Evolutionary conservation across 1,284 basidiomycete genomes (phyloP), one percentile per base, ranked within the genome.

Genomic region (Tilletia setariae): DNA sequence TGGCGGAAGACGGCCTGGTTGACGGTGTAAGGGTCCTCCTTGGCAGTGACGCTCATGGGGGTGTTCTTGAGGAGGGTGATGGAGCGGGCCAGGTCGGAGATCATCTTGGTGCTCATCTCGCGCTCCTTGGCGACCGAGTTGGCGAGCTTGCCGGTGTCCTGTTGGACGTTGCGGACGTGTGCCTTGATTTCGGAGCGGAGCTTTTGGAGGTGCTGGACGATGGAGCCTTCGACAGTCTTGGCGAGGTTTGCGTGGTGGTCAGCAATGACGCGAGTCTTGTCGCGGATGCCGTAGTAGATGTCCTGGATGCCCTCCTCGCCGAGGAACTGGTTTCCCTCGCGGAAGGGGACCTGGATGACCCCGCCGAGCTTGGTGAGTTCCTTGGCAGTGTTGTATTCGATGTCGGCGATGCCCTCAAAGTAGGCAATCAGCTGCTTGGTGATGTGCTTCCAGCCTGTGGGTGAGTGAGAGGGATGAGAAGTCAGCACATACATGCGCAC

Each of bases 141-240:
- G 7, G 95, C 95, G 16, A 98, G 89, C 85, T 94, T 96, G 42
- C 93, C 94, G 0, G 94, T 97, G 83, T 97, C 94, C 77, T 94
- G 95, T 87, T 96, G 93, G n/a, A 97, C 90, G 79, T 97, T 72
- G 89, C 93, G 94, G 83, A 95, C 91, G 85, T 98, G 95, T 1
- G 94, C 94, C 85, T 98, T 98, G 84, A 98, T 94, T 85, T 98
- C 95, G 15, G 89, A 86, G 59, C 91, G 86, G 32, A 98, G 87
- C 85, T 98, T 98, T 84, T 96, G 91, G 43, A 98, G 87, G 83
- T 98, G 96, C 84, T 98, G 94, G 1, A 98, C 95, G 77, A 98
- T 98, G 16, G 93, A 96, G 56, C 91, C 92, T 79, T 98, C 94
- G 79, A 98, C 91, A 35, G 95, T 98, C 71, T 94, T 90, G 2